These are phyloP conservation scores for Macrophomina phaseolina DNA, from an alignment of 2,329 filamentous ascomycete genomes.

Conservation along the genomic window DNA sequence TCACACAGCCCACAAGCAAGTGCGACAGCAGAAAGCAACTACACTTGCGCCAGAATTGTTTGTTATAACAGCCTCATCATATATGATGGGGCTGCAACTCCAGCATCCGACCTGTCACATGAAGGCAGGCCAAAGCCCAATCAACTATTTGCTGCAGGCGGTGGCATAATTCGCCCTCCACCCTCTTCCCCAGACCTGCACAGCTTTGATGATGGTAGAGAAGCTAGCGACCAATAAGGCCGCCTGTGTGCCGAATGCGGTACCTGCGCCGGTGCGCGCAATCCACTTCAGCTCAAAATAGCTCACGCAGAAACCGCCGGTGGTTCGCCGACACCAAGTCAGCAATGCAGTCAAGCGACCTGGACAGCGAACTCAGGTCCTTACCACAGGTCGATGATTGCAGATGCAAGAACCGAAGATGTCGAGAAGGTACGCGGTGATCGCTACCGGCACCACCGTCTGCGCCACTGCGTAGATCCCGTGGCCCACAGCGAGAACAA, in stretches of 20 bases:
- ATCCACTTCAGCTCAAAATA: constrained; percentile 46
- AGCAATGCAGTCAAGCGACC: constrained; percentile 2
- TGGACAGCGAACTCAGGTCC: neutral
- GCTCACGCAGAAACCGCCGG: constrained; percentile 41
- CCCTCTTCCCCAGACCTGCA: constrained; percentile 11
- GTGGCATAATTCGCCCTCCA: constrained; percentile 11
- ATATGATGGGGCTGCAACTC: neutral
- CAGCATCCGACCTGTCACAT: neutral
- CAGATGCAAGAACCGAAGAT: constrained; percentile 40
- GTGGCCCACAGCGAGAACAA: constrained; percentile 41
- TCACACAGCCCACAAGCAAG: neutral
- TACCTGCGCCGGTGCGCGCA: constrained; percentile 36
- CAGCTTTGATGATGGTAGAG: constrained; percentile 7
- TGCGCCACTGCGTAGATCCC: constrained; percentile 31
- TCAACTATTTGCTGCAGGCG: neutral
- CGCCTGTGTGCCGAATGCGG: constrained; percentile 44
- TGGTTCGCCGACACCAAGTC: constrained; percentile 33
- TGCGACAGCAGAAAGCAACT: constrained; percentile 2
- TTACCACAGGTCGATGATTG: constrained; percentile 39
- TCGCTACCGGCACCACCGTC: constrained; percentile 29
- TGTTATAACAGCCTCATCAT: constrained; percentile 8
- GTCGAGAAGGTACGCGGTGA: constrained; percentile 44
- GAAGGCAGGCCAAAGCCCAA: neutral
- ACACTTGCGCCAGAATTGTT: neutral
- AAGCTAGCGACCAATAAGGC: constrained; percentile 37